Conservation (phyloP, 441 rosid genomes). For the Corymbia calophylla region DNA sequence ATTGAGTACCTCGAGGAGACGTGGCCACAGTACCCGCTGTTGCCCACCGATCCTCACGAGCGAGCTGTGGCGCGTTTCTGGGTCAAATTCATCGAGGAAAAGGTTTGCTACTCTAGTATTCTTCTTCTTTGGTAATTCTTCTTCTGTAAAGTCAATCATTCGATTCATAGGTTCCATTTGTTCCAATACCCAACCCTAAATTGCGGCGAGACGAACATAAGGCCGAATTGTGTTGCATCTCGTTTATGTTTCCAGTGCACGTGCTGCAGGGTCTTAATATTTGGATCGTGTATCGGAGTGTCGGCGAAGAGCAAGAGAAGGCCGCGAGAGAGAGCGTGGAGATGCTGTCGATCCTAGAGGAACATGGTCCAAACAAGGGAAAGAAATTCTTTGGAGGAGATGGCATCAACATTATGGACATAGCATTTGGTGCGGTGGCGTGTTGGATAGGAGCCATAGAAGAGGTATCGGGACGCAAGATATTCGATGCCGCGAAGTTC, state of each 20-base stretch:
- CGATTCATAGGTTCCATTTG: not conserved
- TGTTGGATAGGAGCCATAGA: slow-evolving; percentile 2
- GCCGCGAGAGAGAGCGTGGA: slow-evolving; percentile 2
- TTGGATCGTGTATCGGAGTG: not conserved
- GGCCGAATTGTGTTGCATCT: not conserved
- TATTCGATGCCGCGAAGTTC: slow-evolving; percentile 5
- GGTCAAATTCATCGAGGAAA: slow-evolving; percentile 24
- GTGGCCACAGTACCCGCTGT: slow-evolving; percentile 33
- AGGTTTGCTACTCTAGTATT: slow-evolving; percentile 1
- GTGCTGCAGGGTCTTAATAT: not conserved
- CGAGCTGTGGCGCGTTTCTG: slow-evolving; percentile 26
- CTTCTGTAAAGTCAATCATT: not conserved
- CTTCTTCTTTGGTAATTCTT: not conserved
- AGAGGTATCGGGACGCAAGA: not conserved
- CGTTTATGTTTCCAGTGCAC: not conserved
- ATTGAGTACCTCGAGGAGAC: slow-evolving; percentile 41
- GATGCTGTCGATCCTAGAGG: slow-evolving; percentile 11
- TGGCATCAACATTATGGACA: slow-evolving; percentile 8
- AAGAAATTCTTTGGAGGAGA: slow-evolving; percentile 20
- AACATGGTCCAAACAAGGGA: slow-evolving; percentile 1
- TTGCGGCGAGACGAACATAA: not conserved
- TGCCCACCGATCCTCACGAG: slow-evolving; percentile 20
- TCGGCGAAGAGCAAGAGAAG: slow-evolving; percentile 13
- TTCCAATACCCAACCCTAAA: not conserved
- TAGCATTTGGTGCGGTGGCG: slow-evolving; percentile 11